These are phyloP conservation scores for Maudiozyma serrabonitensis DNA, from an alignment of 805 yeast genomes.

Conservation along the genomic window DNA sequence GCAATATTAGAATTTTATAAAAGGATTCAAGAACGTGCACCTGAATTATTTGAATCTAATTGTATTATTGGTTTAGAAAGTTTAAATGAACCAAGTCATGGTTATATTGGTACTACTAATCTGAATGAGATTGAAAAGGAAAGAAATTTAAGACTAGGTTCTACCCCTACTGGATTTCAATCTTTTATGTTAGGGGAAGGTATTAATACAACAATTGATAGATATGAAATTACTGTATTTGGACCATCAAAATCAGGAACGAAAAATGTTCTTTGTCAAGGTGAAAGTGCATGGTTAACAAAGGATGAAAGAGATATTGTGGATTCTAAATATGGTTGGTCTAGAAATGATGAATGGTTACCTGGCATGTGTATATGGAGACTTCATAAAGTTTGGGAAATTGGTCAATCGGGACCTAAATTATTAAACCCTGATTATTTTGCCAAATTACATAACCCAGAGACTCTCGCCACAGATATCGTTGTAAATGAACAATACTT, in stretches of 20 bases:
- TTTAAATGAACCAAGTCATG: constrained; percentile 77
- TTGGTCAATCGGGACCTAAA: constrained; percentile 19
- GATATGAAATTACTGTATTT: constrained; percentile 56
- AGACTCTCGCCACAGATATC: constrained; percentile 12
- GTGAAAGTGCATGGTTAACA: constrained; percentile 59
- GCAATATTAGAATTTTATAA: constrained; percentile 43
- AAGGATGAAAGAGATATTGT: constrained; percentile 32
- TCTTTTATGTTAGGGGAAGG: constrained; percentile 75
- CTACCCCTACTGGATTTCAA: constrained; percentile 76
- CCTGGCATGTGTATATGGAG: constrained; percentile 76
- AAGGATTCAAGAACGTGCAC: constrained; percentile 32
- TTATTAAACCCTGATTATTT: constrained; percentile 47
- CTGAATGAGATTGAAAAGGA: constrained; percentile 44
- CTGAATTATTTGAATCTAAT: constrained; percentile 38
- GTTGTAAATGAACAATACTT: constrained; percentile 43
- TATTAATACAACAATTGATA: constrained; percentile 52
- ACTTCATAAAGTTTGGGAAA: constrained; percentile 68
- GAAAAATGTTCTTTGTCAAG: constrained; percentile 52
- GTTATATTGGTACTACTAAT: constrained; percentile 56
- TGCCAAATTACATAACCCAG: constrained; percentile 12
- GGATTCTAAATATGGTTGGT: constrained; percentile 65
- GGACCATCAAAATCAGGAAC: constrained; percentile 68
- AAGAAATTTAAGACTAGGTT: constrained; percentile 64
- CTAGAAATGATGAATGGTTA: constrained; percentile 53
- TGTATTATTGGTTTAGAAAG: constrained; percentile 62